Conservation (phyloP, 169 alveolate genomes). For the Perkinsus marinus region DNA sequence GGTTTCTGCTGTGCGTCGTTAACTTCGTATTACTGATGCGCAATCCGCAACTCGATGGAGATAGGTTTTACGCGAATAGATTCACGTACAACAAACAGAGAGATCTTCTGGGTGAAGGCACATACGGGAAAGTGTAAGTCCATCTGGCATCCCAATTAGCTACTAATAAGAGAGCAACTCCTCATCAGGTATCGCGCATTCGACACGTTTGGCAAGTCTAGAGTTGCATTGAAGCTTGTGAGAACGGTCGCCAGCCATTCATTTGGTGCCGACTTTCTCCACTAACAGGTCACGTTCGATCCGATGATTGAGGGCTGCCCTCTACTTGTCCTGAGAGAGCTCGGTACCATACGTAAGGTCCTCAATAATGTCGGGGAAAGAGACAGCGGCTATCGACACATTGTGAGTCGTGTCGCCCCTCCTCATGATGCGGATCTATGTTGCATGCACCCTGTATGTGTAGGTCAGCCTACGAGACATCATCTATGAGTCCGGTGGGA, state of each 20-base stretch:
- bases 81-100: background rate
- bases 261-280: background rate
- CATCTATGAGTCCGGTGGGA: background rate
- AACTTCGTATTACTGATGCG: too few relatives aligned
- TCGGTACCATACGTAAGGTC: background rate
- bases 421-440: too few relatives aligned
- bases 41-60: background rate
- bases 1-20: too few relatives aligned
- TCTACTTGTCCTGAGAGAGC: background rate
- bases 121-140: background rate
- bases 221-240: background rate
- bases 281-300: background rate
- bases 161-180: background rate
- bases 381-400: background rate
- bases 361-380: background rate
- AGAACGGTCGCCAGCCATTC: background rate
- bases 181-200: background rate
- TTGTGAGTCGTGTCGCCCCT: background rate
- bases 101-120: background rate
- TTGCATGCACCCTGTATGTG: background rate
- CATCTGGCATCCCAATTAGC: background rate
- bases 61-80: background rate
- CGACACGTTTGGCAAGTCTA: background rate
- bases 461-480: background rate
- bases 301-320: background rate